These are phyloP conservation scores for Neonectria hederae DNA, from an alignment of 2,329 filamentous ascomycete genomes.

Conservation along the genomic window DNA sequence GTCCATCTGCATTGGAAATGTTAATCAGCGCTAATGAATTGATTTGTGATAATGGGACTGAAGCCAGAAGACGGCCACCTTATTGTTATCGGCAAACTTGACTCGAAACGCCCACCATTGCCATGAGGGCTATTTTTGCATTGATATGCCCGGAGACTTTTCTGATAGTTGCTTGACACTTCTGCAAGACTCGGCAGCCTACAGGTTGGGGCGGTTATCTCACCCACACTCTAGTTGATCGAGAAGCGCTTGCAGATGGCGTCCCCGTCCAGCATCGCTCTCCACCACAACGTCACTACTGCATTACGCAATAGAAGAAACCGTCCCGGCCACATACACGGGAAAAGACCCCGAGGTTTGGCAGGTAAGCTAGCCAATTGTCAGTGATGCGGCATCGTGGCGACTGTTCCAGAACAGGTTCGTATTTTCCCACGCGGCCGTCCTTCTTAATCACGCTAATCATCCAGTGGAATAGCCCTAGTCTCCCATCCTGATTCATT, in stretches of 20 bases:
- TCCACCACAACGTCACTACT: not conserved
- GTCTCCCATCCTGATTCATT: too few species aligned
- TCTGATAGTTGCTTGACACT: too few species aligned
- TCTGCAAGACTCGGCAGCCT: too few species aligned
- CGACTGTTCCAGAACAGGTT: too few species aligned
- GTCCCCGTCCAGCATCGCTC: not conserved
- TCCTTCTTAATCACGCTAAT: not conserved
- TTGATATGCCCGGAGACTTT: too few species aligned
- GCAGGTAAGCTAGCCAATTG: not conserved
- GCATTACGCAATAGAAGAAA: not conserved
- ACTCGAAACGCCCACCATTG: too few species aligned
- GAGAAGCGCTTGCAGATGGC: not conserved
- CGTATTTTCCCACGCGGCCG: not conserved
- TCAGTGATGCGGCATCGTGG: not conserved
- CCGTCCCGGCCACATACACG: too few species aligned
- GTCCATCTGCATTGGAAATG: slow-evolving; percentile 44
- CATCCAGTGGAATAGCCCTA: too few species aligned
- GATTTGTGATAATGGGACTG: not conserved
- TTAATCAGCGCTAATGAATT: slow-evolving; percentile 5
- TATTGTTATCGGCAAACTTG: too few species aligned
- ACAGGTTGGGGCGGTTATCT: not conserved
- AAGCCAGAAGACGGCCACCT: not conserved
- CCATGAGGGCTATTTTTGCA: too few species aligned
- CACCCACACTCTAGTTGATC: not conserved
- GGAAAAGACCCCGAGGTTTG: not conserved